A percentile compares a stretch with the other conserved stretches of the same genome.
Conservation (phyloP, 306 rosid species). For the Cicer cuneatum region DNA sequence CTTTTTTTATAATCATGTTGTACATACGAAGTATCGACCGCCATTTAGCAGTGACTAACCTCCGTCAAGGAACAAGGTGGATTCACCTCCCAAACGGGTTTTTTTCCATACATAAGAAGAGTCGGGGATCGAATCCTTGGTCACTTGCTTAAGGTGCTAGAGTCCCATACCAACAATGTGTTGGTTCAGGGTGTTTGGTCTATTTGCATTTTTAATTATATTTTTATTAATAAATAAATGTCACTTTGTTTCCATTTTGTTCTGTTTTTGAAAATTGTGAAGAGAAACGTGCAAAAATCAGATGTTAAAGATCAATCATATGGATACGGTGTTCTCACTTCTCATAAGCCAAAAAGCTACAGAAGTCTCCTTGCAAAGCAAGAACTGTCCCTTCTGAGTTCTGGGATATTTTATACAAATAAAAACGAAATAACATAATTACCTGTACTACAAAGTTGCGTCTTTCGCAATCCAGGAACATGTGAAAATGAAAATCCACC, state of each 20-base stretch:
- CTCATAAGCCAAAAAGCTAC: slow-evolving; percentile 23
- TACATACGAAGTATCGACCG: no score
- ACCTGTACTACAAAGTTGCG: slow-evolving; percentile 96
- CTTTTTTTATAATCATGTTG: no score
- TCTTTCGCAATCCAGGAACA: slow-evolving; percentile 94
- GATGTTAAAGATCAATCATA: slow-evolving; percentile 1
- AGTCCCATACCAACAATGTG: no score
- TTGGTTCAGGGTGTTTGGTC: no score
- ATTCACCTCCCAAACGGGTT: no score
- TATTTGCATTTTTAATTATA: no score
- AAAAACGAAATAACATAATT: slow-evolving; percentile 36
- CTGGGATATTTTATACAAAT: slow-evolving; percentile 14
- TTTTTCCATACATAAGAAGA: no score
- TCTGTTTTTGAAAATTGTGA: not conserved
- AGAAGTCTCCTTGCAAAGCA: not conserved
- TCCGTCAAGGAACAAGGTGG: no score
- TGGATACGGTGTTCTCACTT: not conserved
- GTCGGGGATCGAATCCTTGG: no score
- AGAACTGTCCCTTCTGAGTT: not conserved
- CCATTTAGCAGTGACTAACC: no score
- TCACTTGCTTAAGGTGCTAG: no score
- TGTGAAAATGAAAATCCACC: slow-evolving; percentile 74
- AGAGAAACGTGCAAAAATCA: not conserved
- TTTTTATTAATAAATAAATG: no score
- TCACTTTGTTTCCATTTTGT: not conserved